These are phyloP conservation scores for Calonectria hongkongensis DNA, from an alignment of 2,329 filamentous ascomycete species.

Conservation along the genomic window DNA sequence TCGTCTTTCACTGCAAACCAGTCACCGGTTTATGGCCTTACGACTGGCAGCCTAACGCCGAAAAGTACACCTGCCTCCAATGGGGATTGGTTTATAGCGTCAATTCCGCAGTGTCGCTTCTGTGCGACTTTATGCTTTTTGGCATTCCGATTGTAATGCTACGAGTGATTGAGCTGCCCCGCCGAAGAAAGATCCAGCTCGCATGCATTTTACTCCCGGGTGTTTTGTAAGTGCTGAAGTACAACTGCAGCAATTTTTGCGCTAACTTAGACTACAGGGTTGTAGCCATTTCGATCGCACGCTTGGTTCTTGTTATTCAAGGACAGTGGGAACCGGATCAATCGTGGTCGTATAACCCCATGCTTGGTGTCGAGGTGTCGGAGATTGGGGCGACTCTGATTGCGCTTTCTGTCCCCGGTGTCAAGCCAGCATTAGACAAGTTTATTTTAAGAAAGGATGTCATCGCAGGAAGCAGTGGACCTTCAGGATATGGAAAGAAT, in stretches of 20 bases:
- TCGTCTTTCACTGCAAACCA: conserved; percentile 71
- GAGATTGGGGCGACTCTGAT: conserved; percentile 71
- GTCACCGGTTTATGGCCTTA: conserved; percentile 73
- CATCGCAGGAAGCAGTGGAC: conserved; percentile 45
- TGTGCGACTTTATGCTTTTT: conserved; percentile 71
- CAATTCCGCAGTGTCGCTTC: conserved; percentile 68
- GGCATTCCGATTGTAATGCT: conserved; percentile 70
- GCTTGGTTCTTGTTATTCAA: conserved; percentile 67
- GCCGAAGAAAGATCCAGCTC: conserved; percentile 67
- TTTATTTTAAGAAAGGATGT: conserved; percentile 54
- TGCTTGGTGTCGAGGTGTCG: conserved; percentile 69
- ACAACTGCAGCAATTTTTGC: background rate
- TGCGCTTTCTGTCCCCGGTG: conserved; percentile 69
- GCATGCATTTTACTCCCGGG: conserved; percentile 69
- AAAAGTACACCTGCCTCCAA: conserved; percentile 65
- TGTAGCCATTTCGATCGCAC: conserved; percentile 68
- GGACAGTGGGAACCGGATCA: conserved; percentile 68
- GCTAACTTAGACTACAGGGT: conserved; percentile 60
- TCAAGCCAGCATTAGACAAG: conserved; percentile 68
- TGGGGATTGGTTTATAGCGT: conserved; percentile 72
- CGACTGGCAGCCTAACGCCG: conserved; percentile 64
- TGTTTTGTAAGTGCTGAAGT: conserved; percentile 61
- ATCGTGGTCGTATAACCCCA: conserved; percentile 71
- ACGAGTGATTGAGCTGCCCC: conserved; percentile 64
- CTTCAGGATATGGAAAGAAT: conserved; percentile 51